phyloP scores from a whole-genome alignment of 371 early-diverging fungal genomes.

The Blakeslea trispora region DNA sequence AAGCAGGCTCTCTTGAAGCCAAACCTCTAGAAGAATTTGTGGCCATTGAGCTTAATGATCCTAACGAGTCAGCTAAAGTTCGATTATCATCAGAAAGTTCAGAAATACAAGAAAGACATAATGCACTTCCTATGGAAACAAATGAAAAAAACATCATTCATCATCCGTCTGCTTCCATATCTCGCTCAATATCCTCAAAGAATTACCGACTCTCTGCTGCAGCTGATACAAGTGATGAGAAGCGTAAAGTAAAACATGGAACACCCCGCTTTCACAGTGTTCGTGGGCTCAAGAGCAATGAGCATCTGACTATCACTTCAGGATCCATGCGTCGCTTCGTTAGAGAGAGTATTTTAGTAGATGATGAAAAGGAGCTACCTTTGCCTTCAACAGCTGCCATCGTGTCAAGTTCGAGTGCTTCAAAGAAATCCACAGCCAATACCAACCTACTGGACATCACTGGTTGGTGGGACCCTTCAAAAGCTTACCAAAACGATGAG shows the following conservation, averaged over 20 bases:
- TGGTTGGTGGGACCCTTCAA: constrained; percentile 22
- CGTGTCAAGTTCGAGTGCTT: not conserved
- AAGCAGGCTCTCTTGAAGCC: constrained; percentile 15
- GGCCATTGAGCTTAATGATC: constrained; percentile 20
- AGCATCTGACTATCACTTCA: constrained; percentile 31
- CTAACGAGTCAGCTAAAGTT: not conserved
- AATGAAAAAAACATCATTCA: too few species aligned
- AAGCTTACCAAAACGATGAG: not conserved
- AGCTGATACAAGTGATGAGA: constrained; percentile 16
- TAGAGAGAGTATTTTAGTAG: constrained; percentile 34
- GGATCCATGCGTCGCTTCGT: constrained; percentile 41
- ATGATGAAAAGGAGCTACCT: constrained; percentile 8
- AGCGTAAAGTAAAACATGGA: constrained; percentile 9
- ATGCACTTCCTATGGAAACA: constrained; percentile 26
- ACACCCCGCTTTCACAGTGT: constrained; percentile 16
- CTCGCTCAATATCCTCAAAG: not conserved
- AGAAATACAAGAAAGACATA: constrained; percentile 23
- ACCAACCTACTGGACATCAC: constrained; percentile 21
- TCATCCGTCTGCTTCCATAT: too few species aligned
- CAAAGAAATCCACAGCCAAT: not conserved
- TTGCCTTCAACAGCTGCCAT: constrained; percentile 12
- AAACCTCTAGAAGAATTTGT: constrained; percentile 16
- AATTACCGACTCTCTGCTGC: constrained; percentile 25
- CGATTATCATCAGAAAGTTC: constrained; percentile 1
- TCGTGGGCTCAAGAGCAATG: constrained; percentile 12